These are phyloP conservation scores for Suillus occidentalis DNA, from an alignment of 768 basidiomycete genomes.

Conservation along the genomic window DNA sequence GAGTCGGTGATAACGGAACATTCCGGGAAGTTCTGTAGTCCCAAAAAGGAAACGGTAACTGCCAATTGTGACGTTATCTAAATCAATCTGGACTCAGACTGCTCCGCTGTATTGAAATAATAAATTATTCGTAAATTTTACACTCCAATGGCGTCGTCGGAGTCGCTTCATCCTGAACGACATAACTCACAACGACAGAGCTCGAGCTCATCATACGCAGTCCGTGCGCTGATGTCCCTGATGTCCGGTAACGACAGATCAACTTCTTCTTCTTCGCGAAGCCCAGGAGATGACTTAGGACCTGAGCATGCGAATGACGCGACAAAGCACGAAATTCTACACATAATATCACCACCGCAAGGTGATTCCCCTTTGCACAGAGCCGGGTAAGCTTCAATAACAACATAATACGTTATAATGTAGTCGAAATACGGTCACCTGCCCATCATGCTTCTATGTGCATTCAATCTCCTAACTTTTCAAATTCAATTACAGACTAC, in stretches of 20 bases:
- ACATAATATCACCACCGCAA: constrained; percentile 25
- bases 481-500: constrained; percentile 40
- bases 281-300: neutral
- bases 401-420: constrained; percentile 9
- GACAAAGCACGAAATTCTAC: constrained; percentile 13
- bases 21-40: neutral
- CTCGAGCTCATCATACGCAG: neutral
- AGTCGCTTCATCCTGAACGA: neutral
- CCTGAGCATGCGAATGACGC: neutral
- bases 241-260: neutral
- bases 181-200: neutral
- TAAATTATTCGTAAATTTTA: neutral
- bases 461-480: constrained; percentile 15
- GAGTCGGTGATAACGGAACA: neutral
- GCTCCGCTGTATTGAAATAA: neutral
- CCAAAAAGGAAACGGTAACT: neutral
- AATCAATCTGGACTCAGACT: neutral
- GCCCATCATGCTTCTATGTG: constrained; percentile 12
- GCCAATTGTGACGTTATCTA: neutral
- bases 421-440: constrained; percentile 6
- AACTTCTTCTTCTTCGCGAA: constrained; percentile 4
- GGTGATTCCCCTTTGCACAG: constrained; percentile 47
- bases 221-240: neutral
- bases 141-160: neutral
- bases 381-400: constrained; percentile 48